Conservation (phyloP, 129 eudicot genomes). For the Saposhnikovia divaricata region DNA sequence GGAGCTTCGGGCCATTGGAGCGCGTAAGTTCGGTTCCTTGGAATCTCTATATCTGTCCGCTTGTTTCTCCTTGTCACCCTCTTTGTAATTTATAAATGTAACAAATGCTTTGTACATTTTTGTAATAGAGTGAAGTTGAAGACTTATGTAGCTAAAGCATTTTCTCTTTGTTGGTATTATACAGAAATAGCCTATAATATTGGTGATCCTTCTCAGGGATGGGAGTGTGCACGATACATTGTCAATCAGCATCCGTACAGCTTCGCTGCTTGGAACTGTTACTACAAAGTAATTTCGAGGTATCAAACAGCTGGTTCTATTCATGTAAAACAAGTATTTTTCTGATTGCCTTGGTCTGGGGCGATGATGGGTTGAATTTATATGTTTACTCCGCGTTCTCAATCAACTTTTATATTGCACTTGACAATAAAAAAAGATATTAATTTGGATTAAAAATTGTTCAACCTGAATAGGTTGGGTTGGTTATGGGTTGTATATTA, state of each 20-base stretch:
- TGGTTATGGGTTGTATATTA: no score
- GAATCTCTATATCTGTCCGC: background rate
- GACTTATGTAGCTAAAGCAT: slow-evolving; percentile 11
- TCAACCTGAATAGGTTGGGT: no score
- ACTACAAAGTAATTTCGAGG: slow-evolving; percentile 72
- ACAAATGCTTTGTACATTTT: background rate
- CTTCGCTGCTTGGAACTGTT: slow-evolving; percentile 93
- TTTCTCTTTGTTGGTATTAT: slow-evolving; percentile 14
- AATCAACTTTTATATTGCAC: background rate
- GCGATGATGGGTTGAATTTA: background rate
- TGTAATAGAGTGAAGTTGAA: background rate
- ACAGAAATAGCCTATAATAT: slow-evolving; percentile 67
- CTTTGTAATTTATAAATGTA: background rate
- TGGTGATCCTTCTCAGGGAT: slow-evolving; percentile 76
- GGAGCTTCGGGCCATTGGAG: slow-evolving; percentile 83
- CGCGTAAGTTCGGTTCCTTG: slow-evolving; percentile 51
- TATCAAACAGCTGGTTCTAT: slow-evolving; percentile 13
- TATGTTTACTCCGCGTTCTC: background rate
- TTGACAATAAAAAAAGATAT: no score
- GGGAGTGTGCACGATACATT: slow-evolving; percentile 74
- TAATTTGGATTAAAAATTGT: no score
- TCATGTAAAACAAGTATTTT: background rate
- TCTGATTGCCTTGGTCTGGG: background rate
- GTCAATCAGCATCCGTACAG: slow-evolving; percentile 77
- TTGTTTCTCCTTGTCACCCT: background rate